Base-by-base conservation (phyloP, 768 basidiomycete genomes). In the Guyanaporus albipodus region DNA sequence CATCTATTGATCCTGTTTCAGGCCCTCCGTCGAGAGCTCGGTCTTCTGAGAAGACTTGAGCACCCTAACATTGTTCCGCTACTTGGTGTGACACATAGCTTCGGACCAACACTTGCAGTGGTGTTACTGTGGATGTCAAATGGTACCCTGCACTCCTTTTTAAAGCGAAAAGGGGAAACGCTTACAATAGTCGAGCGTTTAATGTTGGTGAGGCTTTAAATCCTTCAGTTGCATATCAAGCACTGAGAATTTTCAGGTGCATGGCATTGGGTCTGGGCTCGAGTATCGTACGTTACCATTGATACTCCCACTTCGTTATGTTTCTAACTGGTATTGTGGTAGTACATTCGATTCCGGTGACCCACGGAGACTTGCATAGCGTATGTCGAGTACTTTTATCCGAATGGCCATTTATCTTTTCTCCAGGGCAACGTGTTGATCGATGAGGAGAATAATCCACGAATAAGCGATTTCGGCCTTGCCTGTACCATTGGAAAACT, bases 31-130 rank as follows among this genome's bases (percentile, higher is more conserved):
- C 22, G 38, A 4, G 46, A 50, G 8, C 38, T 50, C 3, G 33
- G 38, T 4, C 28, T 48, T 11, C 37, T 29, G 22, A 48, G 46
- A 35, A 48, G 45, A 36, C 33, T 50, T 23, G 27, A 49, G n/a
- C 49, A 34, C 8, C 17, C 11, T 5, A 46, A 46, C 3, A 29
- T 48, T 6, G 22, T 48, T 19, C 34, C 40, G 6, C 24, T 44
- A 5, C 47, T 48, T 4, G 43, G 43, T 24, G 28, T 48, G 5
- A n/a, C 35, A 4, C 22, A n/a, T 4, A 18, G 9, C 2, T 48
- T 48, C 9, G 34, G 42, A 29, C 22, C 10, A 8, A 14, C 11
- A 9, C n/a, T 23, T 0, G 27, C 27, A 10, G 43, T 17, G n/a
- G 43, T 46, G 5, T 37, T 28, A n/a, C 34, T 43, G 17, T 37